Conservation (phyloP, 1,284 basidiomycete genomes). For the Ganoderma lucidum region DNA sequence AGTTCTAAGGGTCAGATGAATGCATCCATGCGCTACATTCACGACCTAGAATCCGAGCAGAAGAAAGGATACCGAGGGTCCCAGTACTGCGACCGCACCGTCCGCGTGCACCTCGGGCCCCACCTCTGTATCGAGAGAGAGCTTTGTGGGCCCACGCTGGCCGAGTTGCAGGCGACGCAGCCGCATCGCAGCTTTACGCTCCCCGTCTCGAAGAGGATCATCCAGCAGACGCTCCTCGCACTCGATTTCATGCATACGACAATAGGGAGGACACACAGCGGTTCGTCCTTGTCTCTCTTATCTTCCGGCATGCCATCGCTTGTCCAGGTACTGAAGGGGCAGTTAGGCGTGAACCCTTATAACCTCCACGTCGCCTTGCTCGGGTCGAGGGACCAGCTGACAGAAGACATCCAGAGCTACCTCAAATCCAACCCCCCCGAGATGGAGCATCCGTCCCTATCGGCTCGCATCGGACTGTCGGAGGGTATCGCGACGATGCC, state of each 20-base stretch:
- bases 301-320: neutral
- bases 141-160: slow-evolving; percentile 10
- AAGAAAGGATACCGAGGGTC: no score
- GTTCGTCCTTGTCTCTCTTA: neutral
- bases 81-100: neutral
- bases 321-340: neutral
- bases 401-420: neutral
- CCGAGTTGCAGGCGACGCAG: slow-evolving; percentile 7
- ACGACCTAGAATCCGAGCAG: no score
- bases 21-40: no score
- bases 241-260: slow-evolving; percentile 26
- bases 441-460: neutral
- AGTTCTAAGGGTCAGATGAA: no score
- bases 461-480: neutral
- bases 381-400: neutral
- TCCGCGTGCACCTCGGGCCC: neutral
- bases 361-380: neutral
- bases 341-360: neutral
- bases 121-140: slow-evolving; percentile 4
- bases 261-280: neutral
- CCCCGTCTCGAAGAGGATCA: slow-evolving; percentile 12
- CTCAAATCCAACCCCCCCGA: neutral
- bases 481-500: no score
- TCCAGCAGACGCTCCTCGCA: slow-evolving; percentile 23
- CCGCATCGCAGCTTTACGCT: slow-evolving; percentile 7